Base-by-base conservation (phyloP, 2,329 filamentous ascomycete species). In the Triangularia setosa region DNA sequence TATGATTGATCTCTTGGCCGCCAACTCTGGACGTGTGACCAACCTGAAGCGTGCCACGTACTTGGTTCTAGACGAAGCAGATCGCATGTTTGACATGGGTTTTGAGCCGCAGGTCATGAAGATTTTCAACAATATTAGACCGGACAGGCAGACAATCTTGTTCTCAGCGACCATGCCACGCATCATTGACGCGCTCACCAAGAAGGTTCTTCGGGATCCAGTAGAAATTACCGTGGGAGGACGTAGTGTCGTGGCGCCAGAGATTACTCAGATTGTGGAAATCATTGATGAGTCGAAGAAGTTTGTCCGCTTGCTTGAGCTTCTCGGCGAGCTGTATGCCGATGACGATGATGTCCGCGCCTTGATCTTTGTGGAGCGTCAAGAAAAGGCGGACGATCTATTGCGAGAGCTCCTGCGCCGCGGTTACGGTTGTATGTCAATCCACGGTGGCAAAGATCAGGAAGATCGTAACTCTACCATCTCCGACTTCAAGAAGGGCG, bases 71-170 rank as follows among this genome's bases (percentile, higher is more conserved):
- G 95, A 99, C 74, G 95, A 99, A 79, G 95, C 95, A 57, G 95
- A 99, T 77, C 90, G 95, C 67, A 98, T 99, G 95, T 97, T 98
- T 75, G 95, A 99, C 76, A 98, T 99, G 95, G 95, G 95, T 14
- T 99, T 99, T 73, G 94, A 97, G 78, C 94, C 95, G 1, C 95
- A 99, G 76, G 93, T 99, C 61, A 95, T 95, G 87, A 97, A 96
- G 77, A 95, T 99, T 64, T 88, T 98, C 74, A 87, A 88, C 69
- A 97, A 95, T 72, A 90, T 97, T 75, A 89, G 95, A 57, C 93
- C 95, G 0, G 91, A 97, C 75, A 89, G 91, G 59, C 95, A 99
- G 75, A 97, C 93, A 0, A 93, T 98, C 60, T 83, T 98, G 24
- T 99, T 98, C 76, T 98, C 95, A 0, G 95, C 95, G 3, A 99